A percentile compares a stretch with the other conserved stretches of the same genome.
Evolutionary conservation across 2,329 filamentous ascomycete species (phyloP).

Genomic region (Alternaria panax): DNA sequence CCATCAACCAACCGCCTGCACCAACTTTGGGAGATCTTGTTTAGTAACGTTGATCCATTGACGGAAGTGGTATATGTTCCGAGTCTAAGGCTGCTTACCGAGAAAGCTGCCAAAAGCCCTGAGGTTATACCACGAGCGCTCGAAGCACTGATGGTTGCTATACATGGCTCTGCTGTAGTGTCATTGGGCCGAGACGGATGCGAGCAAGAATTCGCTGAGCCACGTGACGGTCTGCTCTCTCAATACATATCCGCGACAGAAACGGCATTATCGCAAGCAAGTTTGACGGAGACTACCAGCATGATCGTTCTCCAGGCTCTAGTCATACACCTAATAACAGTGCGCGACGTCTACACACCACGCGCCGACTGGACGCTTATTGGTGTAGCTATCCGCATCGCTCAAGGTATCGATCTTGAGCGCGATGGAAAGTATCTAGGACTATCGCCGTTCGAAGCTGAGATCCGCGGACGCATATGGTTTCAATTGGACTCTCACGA

Average conservation of each 20-base stretch:
- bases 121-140: slow-evolving; percentile 62
- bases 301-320: slow-evolving; percentile 31
- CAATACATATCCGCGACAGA: slow-evolving; percentile 11
- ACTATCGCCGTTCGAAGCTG: slow-evolving; percentile 44
- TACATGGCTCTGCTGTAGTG: slow-evolving; percentile 32
- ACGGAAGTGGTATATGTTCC: slow-evolving; percentile 22
- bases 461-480: slow-evolving; percentile 65
- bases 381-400: slow-evolving; percentile 31
- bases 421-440: slow-evolving; percentile 44
- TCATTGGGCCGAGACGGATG: slow-evolving; percentile 65
- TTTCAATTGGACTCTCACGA: slow-evolving; percentile 66
- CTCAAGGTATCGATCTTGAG: not conserved
- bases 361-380: slow-evolving; percentile 51
- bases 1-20: slow-evolving; percentile 70
- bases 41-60: slow-evolving; percentile 50
- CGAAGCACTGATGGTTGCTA: slow-evolving; percentile 55
- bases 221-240: slow-evolving; percentile 66
- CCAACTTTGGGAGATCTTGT: slow-evolving; percentile 73
- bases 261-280: slow-evolving; percentile 11
- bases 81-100: slow-evolving; percentile 62
- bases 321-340: slow-evolving; percentile 64
- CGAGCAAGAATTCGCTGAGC: slow-evolving; percentile 59
- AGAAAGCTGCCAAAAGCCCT: slow-evolving; percentile 66
- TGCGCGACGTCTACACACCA: slow-evolving; percentile 58
- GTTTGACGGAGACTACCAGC: slow-evolving; percentile 61